Evolutionary conservation across 225 moss, liverwort and hornwort species (phyloP), one percentile per base, ranked within the genome.

Genomic region (Straminergon stramineum): DNA sequence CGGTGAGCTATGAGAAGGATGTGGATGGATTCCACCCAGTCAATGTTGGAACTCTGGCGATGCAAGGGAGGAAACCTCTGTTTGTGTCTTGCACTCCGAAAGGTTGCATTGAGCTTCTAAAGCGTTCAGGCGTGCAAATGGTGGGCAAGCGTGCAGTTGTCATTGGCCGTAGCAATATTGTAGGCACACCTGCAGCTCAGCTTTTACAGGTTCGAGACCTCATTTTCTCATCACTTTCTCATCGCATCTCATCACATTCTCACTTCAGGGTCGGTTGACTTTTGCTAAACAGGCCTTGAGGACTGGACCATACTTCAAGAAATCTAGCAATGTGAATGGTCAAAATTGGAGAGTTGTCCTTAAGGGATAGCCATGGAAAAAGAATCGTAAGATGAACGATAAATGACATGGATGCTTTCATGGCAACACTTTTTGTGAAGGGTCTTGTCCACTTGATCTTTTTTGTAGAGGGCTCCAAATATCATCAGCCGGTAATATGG

Each of bases 11-110:
- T 87, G 98, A 96, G 91, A 98, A 98, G 90, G 98, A 98, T 92
- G 98, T 97, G 86, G 98, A 98, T 90, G 98, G 98, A 17, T 96
- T 98, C 76, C 96, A 98, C 90, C 97, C 98, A n/a, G 87, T 95
- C 51, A 97, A 98, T 85, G 90, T 98, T 55, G 98, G 98, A 76
- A 96, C 93, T 80, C 91, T 98, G 56, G 92, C 93, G 67, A 96
- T 96, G 98, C 95, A 97, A 92, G 96, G 96, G 79, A 93, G 98
- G 77, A 93, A 92, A 55, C 96, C 97, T 68, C 70, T 95, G 57
- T 94, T 94, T 80, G 93, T 93, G 79, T 95, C 97, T 31, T 98
- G 98, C 92, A 98, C 97, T 35, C 97, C 98, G 9, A 95, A 92
- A 91, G 98, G 98, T 39, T 98, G 98, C 78, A 93, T 97, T 77